Percentiles rank a stretch among this genome's conserved stretches.
Evolutionary conservation across 2,329 filamentous ascomycete species (phyloP).

Genomic region (Trichoderma sp.): DNA sequence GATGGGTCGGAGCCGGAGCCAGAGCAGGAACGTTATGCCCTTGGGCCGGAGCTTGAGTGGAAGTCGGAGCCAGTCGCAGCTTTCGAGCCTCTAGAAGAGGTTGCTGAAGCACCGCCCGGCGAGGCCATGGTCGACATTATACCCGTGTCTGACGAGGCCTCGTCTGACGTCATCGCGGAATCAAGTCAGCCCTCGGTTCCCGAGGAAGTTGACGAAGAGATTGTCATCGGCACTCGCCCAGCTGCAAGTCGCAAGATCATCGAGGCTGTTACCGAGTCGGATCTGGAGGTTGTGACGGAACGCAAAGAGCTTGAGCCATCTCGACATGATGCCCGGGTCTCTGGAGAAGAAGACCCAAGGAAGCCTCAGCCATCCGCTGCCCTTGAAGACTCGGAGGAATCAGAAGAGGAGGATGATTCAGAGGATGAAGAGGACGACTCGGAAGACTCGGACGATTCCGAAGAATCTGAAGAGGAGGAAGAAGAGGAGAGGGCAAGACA

Average conservation of each 20-base stretch:
- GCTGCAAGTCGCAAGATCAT: background rate
- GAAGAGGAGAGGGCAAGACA: constrained; percentile 21
- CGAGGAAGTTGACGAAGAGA: constrained; percentile 14
- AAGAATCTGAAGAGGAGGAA: constrained; percentile 17
- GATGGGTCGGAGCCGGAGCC: background rate
- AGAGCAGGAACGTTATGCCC: background rate
- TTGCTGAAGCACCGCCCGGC: background rate
- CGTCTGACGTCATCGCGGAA: constrained; percentile 2
- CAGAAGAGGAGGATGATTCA: constrained; percentile 20
- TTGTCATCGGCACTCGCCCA: constrained; percentile 8
- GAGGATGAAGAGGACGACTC: constrained; percentile 16
- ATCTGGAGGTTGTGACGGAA: background rate
- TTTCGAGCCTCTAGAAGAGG: constrained; percentile 19
- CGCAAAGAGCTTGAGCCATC: background rate
- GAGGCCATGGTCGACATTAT: constrained; percentile 1
- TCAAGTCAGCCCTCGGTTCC: background rate
- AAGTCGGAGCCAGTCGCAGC: background rate
- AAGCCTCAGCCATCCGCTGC: background rate
- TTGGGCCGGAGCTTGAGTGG: constrained; percentile 5
- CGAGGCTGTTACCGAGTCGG: background rate
- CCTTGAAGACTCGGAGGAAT: constrained; percentile 14
- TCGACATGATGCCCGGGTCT: background rate
- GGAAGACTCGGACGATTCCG: constrained; percentile 25
- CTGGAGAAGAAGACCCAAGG: constrained; percentile 4
- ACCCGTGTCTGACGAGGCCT: constrained; percentile 1